Conservation (phyloP, 768 basidiomycete genomes). For the Cytidiella melzeri region DNA sequence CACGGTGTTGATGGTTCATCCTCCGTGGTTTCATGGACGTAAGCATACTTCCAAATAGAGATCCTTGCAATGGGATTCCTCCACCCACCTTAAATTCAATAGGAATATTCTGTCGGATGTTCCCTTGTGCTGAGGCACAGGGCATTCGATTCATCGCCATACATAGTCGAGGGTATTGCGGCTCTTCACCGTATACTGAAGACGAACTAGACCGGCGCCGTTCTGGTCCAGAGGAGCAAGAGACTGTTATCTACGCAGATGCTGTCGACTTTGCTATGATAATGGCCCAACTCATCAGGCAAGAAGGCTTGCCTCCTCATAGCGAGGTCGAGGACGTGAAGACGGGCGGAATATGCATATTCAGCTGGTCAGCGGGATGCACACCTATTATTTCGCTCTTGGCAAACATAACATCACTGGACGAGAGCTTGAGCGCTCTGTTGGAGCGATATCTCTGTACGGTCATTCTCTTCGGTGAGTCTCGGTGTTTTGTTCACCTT, state of each 20-base stretch:
- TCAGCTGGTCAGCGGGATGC: slow-evolving; percentile 11
- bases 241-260: neutral
- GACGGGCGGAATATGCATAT: slow-evolving; percentile 5
- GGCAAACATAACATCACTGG: neutral
- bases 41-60: too few relatives aligned
- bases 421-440: neutral
- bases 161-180: slow-evolving; percentile 24
- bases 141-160: slow-evolving; percentile 21
- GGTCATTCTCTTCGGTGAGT: slow-evolving; percentile 5
- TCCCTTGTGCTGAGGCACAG: slow-evolving; percentile 13
- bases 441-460: slow-evolving; percentile 6
- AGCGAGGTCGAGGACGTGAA: neutral
- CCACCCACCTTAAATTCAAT: too few relatives aligned
- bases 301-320: neutral
- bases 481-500: too few relatives aligned
- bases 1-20: slow-evolving; percentile 17
- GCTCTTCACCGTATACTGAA: slow-evolving; percentile 18
- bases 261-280: slow-evolving; percentile 5
- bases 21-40: slow-evolving; percentile 14
- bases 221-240: slow-evolving; percentile 2
- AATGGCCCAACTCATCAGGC: neutral
- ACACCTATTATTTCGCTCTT: slow-evolving; percentile 2
- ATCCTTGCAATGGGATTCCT: too few relatives aligned
- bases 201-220: slow-evolving; percentile 13
- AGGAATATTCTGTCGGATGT: slow-evolving; percentile 19